Evolutionary conservation across 345 rosid species (phyloP).

Genomic region (Eucalyptus caleyi): DNA sequence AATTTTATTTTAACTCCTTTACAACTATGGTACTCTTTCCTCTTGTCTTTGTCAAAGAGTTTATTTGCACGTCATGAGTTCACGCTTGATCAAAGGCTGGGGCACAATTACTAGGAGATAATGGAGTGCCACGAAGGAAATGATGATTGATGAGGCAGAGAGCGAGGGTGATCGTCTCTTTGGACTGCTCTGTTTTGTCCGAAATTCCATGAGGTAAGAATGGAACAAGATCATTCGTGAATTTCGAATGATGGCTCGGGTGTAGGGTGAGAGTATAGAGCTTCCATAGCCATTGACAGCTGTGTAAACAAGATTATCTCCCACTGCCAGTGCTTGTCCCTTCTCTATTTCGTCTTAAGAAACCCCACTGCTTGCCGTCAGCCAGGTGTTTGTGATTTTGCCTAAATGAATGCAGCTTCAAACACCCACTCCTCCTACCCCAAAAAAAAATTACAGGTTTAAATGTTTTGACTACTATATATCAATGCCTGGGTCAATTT

Average conservation of each 20-base stretch:
- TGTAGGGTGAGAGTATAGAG: not conserved
- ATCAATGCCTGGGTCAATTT: too few relatives aligned
- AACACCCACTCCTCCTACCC: too few relatives aligned
- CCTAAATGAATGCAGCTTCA: too few relatives aligned
- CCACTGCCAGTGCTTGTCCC: not conserved
- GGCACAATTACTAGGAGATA: too few relatives aligned
- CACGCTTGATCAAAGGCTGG: not conserved
- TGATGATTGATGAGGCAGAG: not conserved
- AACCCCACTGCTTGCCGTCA: rapidly evolving
- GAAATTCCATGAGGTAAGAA: not conserved
- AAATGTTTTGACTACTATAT: too few relatives aligned
- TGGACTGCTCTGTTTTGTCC: not conserved
- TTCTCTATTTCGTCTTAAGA: not conserved
- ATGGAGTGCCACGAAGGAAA: not conserved
- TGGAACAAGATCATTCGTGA: not conserved
- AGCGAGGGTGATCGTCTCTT: not conserved
- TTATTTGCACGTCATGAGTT: not conserved
- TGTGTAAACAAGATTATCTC: not conserved
- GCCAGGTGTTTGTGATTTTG: not conserved
- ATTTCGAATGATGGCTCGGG: not conserved
- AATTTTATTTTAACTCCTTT: too few relatives aligned
- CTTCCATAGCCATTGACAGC: not conserved
- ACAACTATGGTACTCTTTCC: too few relatives aligned
- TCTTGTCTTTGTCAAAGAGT: too few relatives aligned
- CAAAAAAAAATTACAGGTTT: too few relatives aligned